Conservation (phyloP, 345 rosid species). For the Odontarrhena argentea region DNA sequence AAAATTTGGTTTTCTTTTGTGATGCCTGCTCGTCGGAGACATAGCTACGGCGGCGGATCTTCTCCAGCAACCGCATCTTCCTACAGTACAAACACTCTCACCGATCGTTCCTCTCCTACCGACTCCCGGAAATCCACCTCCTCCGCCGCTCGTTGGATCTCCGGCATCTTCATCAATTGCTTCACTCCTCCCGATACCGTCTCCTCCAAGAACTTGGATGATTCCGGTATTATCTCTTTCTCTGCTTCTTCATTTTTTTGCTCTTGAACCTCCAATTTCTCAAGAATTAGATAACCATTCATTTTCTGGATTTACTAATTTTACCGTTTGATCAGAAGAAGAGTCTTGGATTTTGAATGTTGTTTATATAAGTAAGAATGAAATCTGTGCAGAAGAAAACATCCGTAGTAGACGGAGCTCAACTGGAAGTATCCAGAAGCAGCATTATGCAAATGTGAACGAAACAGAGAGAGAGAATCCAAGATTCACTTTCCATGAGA, state of each 20-base stretch:
- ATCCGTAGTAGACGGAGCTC: conserved; percentile 55
- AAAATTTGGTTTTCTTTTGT: conserved; percentile 10
- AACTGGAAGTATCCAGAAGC: conserved; percentile 38
- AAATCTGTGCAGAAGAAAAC: conserved; percentile 34
- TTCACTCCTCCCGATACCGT: conserved; percentile 69
- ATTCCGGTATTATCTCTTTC: conserved; percentile 34
- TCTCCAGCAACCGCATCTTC: conserved; percentile 49
- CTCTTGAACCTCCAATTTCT: too few species aligned
- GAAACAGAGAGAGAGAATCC: conserved; percentile 55
- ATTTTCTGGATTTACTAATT: not conserved
- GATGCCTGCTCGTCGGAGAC: conserved; percentile 45
- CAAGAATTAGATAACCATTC: not conserved
- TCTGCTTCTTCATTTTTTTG: not conserved
- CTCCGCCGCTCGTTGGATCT: conserved; percentile 54
- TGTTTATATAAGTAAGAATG: too few species aligned
- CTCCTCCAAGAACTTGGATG: conserved; percentile 36
- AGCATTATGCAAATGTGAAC: conserved; percentile 35
- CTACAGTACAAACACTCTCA: conserved; percentile 36
- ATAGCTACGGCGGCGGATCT: conserved; percentile 43
- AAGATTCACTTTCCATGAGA: conserved; percentile 64
- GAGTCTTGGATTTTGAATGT: too few species aligned
- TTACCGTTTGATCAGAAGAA: not conserved
- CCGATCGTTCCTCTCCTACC: conserved; percentile 42
- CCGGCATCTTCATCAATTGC: conserved; percentile 61
- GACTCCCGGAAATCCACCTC: conserved; percentile 39